Percentiles rank a stretch among this genome's conserved stretches.
Conservation (phyloP, 139 green algal species). For the Diplosphaera chodatii region DNA sequence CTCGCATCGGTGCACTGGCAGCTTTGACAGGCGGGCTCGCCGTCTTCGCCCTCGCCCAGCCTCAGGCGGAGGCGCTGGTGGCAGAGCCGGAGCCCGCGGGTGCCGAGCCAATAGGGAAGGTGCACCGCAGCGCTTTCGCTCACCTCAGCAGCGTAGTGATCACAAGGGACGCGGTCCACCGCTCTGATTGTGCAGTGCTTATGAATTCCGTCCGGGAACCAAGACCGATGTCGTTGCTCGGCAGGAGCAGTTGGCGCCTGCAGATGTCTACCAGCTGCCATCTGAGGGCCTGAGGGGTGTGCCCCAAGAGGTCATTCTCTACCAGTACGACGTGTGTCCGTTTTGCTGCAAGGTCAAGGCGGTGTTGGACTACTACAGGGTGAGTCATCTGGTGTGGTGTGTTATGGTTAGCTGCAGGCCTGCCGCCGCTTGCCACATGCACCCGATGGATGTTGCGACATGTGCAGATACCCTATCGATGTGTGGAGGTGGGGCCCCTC, state of each 20-base stretch:
- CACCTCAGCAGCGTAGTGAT: no score
- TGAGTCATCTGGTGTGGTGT: conserved; percentile 17
- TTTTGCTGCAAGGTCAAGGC: conserved; percentile 99
- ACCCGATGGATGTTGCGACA: no score
- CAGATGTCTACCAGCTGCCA: neutral
- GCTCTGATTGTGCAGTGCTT: no score
- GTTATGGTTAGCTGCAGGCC: no score
- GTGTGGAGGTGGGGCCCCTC: conserved; percentile 94
- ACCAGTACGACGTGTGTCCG: conserved; percentile 96
- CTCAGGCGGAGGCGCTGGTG: neutral
- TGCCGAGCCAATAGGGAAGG: neutral
- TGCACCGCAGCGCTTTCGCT: neutral
- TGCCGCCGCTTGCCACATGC: no score
- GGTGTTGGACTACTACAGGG: conserved; percentile 88
- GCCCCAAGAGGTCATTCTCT: conserved; percentile 57
- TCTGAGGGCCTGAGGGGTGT: conserved; percentile 7
- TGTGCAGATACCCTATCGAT: conserved; percentile 78
- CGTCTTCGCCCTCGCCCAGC: neutral
- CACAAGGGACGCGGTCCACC: no score
- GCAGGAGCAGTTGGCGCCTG: neutral
- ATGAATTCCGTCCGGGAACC: no score
- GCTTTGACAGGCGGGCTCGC: neutral
- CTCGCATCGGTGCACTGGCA: neutral
- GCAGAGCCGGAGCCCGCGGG: neutral
- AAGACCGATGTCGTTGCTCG: no score